Base-by-base conservation (phyloP, 192 early-diverging fungal genomes). In the Coemansia sp. region DNA sequence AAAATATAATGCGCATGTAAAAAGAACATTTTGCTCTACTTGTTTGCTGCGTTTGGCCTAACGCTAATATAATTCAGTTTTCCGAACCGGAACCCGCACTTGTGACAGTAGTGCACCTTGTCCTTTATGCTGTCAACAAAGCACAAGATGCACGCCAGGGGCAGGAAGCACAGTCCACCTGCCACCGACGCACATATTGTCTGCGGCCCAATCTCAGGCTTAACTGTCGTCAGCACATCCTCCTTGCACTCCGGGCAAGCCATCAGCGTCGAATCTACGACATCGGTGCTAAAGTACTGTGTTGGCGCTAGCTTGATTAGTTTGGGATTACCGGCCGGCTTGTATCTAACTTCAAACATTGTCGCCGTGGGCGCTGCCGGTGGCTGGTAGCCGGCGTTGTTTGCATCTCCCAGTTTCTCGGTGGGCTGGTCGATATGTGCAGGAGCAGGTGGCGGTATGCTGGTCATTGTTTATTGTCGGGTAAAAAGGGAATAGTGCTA, bases 91-190 rank as follows among this genome's bases (percentile, higher is more conserved):
- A 17, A 48, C 11, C 24, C 24, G 46, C 46, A 48, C 11, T 48
- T 23, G 1, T 24, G 9, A 9, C 46, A 48, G 23, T 48, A 48
- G 23, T 48, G 46, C 23, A 48, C 46, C 22, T 48, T 48, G 46
- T 48, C 46, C 46, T 48, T 48, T 12, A 48, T 22, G 46, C 46
- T 48, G 23, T 48, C 46, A 9, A 48, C 23, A 19, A 25, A 12
- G 46, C 46, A 48, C 46, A 48, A 24, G 24, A 48, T 22, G 46
- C 46, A 48, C 6, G 46, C 46, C 3, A 48, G 46, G 9, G 46
- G 46, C 46, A 48, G 23, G 23, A 48, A 48, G 46, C 46, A 48
- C 22, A 23, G 24, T 10, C 46, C 46, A 12, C 46, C 22, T 13
- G 46, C 46, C 15, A 48, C 24, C 19, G 46, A 48, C 10, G 46